Evolutionary conservation across 148 eudicot genomes (phyloP).

Genomic region (Rhododendron kiyosumense): DNA sequence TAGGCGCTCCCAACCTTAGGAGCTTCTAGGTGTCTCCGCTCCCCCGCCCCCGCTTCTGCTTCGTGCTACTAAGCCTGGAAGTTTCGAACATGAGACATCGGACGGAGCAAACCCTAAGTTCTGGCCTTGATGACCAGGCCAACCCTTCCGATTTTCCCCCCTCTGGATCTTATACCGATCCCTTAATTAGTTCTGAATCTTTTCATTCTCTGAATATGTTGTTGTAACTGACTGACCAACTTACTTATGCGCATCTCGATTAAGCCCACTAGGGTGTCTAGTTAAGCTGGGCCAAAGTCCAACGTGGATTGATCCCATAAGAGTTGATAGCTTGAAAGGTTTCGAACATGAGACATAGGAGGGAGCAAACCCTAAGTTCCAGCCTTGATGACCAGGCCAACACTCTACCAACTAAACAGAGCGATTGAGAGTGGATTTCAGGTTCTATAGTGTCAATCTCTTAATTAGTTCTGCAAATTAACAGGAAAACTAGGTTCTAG

Average conservation of each 20-base stretch:
- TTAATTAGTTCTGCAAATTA: background rate
- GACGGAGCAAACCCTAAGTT: background rate
- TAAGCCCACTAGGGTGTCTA: background rate
- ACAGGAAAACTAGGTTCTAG: background rate
- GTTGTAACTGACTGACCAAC: background rate
- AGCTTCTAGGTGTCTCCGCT: too few species aligned
- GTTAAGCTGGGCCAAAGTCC: background rate
- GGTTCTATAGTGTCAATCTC: background rate
- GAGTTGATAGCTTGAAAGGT: background rate
- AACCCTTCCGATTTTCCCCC: background rate
- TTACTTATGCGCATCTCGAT: background rate
- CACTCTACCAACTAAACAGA: background rate
- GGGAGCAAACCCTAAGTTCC: background rate
- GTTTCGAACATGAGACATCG: background rate
- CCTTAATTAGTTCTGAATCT: background rate
- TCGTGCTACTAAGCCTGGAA: too few species aligned
- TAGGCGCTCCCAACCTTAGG: too few species aligned
- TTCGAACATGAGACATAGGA: background rate
- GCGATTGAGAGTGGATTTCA: background rate
- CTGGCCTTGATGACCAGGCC: background rate
- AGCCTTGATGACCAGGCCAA: background rate
- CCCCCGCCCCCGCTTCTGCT: too few species aligned
- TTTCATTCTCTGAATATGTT: background rate
- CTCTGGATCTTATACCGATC: background rate
- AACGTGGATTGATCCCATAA: background rate